phyloP scores from a whole-genome alignment of 1,139 yeast genomes.

The Kurtzmaniella quercitrusa region DNA sequence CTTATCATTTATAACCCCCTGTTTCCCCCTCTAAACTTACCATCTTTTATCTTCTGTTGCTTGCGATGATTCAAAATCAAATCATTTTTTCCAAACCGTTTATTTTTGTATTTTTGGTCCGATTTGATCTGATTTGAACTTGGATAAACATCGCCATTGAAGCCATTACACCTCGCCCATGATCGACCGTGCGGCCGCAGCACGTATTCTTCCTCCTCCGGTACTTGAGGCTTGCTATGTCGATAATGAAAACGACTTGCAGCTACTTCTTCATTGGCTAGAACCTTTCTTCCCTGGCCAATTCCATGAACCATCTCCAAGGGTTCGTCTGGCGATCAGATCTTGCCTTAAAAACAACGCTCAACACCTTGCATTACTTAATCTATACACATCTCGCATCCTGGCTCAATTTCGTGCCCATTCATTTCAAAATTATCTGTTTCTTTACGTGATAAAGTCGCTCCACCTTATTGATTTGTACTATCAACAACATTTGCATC shows the following conservation, averaged over 20 bases:
- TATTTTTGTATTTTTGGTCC: background rate
- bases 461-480: constrained; percentile 15
- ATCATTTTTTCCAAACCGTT: background rate
- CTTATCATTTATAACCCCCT: constrained; percentile 6
- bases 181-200: background rate
- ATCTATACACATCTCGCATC: constrained; percentile 33
- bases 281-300: constrained; percentile 25
- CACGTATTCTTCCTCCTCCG: background rate
- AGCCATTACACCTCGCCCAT: background rate
- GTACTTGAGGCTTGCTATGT: constrained; percentile 10
- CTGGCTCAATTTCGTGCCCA: background rate
- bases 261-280: constrained; percentile 37
- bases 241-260: constrained; percentile 42
- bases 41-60: background rate
- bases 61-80: background rate
- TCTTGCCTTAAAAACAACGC: constrained; percentile 34
- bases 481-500: constrained; percentile 15
- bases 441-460: constrained; percentile 12
- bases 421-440: constrained; percentile 5
- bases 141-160: background rate
- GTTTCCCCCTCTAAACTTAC: background rate
- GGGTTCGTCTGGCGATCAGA: constrained; percentile 36
- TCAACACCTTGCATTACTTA: constrained; percentile 33
- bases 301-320: constrained; percentile 27
- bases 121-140: background rate